These are phyloP conservation scores for Eucalyptus cloeziana DNA, from an alignment of 345 rosid species.

Conservation along the genomic window DNA sequence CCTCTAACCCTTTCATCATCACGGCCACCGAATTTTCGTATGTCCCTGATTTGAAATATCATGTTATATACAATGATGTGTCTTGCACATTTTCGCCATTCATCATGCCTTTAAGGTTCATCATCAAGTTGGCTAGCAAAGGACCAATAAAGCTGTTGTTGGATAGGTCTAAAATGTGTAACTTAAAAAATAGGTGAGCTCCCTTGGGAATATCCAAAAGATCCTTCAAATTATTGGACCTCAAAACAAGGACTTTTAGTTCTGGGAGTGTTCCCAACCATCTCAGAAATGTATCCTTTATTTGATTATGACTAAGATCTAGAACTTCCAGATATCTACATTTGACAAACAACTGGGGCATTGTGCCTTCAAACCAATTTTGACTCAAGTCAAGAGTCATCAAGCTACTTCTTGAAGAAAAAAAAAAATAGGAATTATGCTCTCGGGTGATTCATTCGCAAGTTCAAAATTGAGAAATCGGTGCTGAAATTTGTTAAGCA, in stretches of 20 bases:
- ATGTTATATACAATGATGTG: background rate
- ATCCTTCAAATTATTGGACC: background rate
- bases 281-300: background rate
- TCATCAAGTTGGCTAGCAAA: background rate
- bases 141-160: background rate
- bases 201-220: background rate
- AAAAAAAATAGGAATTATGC: too few relatives aligned
- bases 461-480: too few relatives aligned
- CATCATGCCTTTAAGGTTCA: background rate
- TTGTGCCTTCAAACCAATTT: too few relatives aligned
- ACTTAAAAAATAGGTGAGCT: background rate
- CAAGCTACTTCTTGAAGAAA: too few relatives aligned
- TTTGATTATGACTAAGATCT: background rate
- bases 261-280: background rate
- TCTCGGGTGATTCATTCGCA: too few relatives aligned
- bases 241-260: background rate
- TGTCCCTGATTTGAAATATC: rapidly evolving
- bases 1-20: background rate
- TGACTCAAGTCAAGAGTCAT: too few relatives aligned
- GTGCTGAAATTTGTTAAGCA: too few relatives aligned
- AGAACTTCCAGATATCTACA: background rate
- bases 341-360: background rate
- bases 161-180: background rate
- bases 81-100: background rate
- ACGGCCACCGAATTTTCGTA: background rate